phyloP scores from a whole-genome alignment of 78 protist genomes.

The Dictyostelium purpureum region DNA sequence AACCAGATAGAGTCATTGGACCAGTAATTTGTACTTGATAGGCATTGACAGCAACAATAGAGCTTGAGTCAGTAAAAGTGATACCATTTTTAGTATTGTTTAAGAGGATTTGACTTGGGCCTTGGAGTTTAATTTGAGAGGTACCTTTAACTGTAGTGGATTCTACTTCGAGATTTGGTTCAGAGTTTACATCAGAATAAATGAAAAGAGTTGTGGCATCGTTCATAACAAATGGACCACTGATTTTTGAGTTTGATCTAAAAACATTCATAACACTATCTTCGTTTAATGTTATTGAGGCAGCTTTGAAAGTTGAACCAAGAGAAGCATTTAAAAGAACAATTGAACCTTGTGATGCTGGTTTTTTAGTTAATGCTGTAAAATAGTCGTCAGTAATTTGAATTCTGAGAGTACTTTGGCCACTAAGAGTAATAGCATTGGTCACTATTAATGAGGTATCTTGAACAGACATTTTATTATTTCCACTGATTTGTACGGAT shows the following conservation, averaged over 20 bases:
- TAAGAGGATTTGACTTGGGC: background rate
- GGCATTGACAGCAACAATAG: background rate
- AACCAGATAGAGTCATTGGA: background rate
- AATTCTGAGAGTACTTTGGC: background rate
- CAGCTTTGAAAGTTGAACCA: too few species aligned
- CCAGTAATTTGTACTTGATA: background rate
- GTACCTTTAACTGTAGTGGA: background rate
- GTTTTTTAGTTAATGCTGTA: background rate
- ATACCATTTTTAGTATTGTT: background rate
- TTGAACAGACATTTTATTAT: too few species aligned
- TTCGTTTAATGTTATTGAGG: background rate
- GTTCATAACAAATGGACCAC: background rate
- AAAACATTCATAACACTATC: background rate
- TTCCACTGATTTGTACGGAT: too few species aligned
- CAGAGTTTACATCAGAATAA: background rate
- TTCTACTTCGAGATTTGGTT: background rate
- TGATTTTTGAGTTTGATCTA: background rate
- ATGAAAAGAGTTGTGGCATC: background rate
- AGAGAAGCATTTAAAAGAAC: background rate
- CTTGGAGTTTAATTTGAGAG: background rate
- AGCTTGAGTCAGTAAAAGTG: background rate
- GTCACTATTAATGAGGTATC: too few species aligned
- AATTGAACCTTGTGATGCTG: background rate
- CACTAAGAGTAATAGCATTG: background rate
- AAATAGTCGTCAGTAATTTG: background rate